Evolutionary conservation across 106 monocot species (phyloP).

Genomic region (Agapanthus africanus): DNA sequence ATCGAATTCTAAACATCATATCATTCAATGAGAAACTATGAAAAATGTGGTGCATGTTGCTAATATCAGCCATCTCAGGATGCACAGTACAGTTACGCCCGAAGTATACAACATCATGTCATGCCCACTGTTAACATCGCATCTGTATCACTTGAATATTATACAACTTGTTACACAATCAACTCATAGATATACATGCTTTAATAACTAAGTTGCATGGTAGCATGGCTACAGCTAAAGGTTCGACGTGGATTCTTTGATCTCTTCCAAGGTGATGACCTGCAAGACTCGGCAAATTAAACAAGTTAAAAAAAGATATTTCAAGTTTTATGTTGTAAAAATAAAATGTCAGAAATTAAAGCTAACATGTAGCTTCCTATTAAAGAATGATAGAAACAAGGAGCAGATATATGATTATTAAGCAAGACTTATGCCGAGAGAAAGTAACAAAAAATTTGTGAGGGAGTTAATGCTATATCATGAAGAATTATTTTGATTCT

Average conservation of each 20-base stretch:
- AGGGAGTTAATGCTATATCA: no score
- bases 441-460: neutral
- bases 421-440: neutral
- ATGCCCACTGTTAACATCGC: no score
- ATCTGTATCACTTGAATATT: no score
- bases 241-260: slow-evolving; percentile 54
- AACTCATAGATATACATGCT: neutral
- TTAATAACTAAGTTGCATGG: neutral
- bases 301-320: neutral
- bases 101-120: no score
- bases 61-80: no score
- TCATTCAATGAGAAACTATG: no score
- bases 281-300: slow-evolving; percentile 18
- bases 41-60: no score
- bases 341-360: no score
- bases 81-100: no score
- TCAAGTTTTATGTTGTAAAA: neutral
- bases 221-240: slow-evolving; percentile 14
- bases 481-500: no score
- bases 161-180: neutral
- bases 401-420: neutral
- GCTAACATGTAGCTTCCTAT: no score
- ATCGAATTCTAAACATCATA: no score
- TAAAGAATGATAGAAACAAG: neutral
- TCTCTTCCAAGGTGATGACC: slow-evolving; percentile 71